A percentile compares a stretch with the other conserved stretches of the same genome.
phyloP scores from a whole-genome alignment of 441 rosid genomes.

The Bruguiera hainesii region DNA sequence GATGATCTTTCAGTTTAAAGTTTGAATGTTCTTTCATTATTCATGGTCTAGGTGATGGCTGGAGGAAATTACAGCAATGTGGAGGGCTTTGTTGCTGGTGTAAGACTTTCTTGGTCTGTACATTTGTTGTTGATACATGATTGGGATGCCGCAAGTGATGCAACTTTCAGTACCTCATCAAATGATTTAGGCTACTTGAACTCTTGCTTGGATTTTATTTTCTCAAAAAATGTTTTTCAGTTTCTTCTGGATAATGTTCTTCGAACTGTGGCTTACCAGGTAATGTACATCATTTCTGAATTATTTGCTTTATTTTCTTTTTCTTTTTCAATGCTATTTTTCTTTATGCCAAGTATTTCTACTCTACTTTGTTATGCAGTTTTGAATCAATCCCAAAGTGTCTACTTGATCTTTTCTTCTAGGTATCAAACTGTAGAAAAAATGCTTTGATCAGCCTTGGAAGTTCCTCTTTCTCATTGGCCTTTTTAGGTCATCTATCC shows the following conservation, averaged over 20 bases:
- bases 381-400: too few relatives aligned
- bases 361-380: too few relatives aligned
- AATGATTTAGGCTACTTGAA: conserved; percentile 60
- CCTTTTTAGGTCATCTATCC: too few relatives aligned
- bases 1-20: conserved; percentile 16
- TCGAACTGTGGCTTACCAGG: conserved; percentile 89
- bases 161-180: conserved; percentile 47
- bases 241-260: conserved; percentile 82
- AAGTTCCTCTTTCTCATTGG: too few relatives aligned
- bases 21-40: conserved; percentile 20
- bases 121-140: conserved; percentile 83
- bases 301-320: neutral
- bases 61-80: conserved; percentile 49
- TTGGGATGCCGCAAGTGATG: conserved; percentile 52
- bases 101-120: conserved; percentile 93
- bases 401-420: too few relatives aligned
- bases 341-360: too few relatives aligned
- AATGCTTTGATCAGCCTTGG: too few relatives aligned
- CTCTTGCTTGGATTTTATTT: conserved; percentile 73
- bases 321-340: neutral
- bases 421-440: too few relatives aligned
- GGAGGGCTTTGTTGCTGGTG: conserved; percentile 75
- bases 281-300: conserved; percentile 15
- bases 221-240: conserved; percentile 75
- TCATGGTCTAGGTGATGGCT: conserved; percentile 68